A percentile compares a stretch with the other conserved stretches of the same genome.
Evolutionary conservation across 257 asterid species (phyloP).

Genomic region (Orobanche coerulescens): DNA sequence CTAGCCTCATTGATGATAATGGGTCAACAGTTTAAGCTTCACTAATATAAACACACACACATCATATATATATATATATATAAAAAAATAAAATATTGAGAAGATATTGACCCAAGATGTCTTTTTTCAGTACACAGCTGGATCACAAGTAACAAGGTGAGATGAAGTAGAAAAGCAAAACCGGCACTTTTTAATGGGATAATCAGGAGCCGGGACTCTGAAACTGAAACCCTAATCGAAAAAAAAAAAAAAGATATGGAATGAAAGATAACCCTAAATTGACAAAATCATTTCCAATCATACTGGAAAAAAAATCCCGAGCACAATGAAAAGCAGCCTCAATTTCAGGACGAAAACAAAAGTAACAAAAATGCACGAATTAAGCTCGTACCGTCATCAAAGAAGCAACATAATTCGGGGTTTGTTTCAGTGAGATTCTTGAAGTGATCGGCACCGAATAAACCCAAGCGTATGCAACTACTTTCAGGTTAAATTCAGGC

Average conservation of each 20-base stretch:
- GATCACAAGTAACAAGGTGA: neutral
- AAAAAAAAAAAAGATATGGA: neutral
- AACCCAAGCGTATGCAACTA: conserved; percentile 18
- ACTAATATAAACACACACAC: no score
- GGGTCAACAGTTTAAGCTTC: neutral
- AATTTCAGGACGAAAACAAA: conserved; percentile 2
- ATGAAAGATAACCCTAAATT: conserved; percentile 20
- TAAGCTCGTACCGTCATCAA: conserved; percentile 19
- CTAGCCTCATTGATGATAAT: neutral
- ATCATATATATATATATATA: no score
- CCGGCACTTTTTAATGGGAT: neutral
- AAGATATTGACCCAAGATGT: conserved; percentile 6
- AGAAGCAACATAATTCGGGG: conserved; percentile 20
- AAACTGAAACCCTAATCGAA: conserved; percentile 33
- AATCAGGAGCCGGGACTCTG: neutral
- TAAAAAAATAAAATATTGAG: neutral
- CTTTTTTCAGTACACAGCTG: conserved; percentile 11
- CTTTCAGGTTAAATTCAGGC: neutral
- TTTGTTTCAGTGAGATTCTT: conserved; percentile 12
- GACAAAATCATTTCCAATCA: conserved; percentile 16
- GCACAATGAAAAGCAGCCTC: neutral
- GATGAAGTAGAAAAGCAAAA: neutral
- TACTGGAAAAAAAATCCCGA: conserved; percentile 4
- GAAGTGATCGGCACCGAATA: conserved; percentile 29
- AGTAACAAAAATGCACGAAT: neutral